phyloP scores from a whole-genome alignment of 306 rosid genomes.

The Begonia loranthoides region DNA sequence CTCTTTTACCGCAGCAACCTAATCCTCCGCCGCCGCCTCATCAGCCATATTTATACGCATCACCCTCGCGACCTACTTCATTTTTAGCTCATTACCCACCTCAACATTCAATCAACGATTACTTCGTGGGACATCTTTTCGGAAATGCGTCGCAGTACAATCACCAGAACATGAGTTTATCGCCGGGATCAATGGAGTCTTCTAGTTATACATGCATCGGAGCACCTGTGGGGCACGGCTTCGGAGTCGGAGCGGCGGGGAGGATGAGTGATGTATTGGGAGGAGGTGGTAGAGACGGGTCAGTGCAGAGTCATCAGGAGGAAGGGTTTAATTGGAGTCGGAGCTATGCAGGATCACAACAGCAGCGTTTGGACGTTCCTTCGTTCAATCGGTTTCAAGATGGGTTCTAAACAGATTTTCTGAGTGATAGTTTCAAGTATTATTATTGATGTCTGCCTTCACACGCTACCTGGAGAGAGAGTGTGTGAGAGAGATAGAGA shows the following conservation, averaged over 20 bases:
- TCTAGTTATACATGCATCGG: constrained; percentile 63
- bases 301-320: constrained; percentile 15
- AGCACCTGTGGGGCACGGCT: constrained; percentile 69
- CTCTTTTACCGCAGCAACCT: constrained; percentile 20
- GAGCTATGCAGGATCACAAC: too few relatives aligned
- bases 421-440: constrained; percentile 12
- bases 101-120: constrained; percentile 22
- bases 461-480: constrained; percentile 25
- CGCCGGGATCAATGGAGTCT: constrained; percentile 8
- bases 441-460: constrained; percentile 16
- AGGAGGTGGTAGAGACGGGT: constrained; percentile 28
- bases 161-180: constrained; percentile 19
- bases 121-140: constrained; percentile 64
- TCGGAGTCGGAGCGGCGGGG: constrained; percentile 4
- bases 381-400: constrained; percentile 87
- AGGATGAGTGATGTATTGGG: background rate
- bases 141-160: background rate
- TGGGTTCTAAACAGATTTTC: constrained; percentile 41
- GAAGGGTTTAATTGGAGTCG: too few relatives aligned
- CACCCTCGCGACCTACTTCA: constrained; percentile 35
- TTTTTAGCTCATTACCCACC: constrained; percentile 32
- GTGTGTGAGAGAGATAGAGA: constrained; percentile 23
- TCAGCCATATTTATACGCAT: constrained; percentile 40
- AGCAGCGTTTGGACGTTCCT: constrained; percentile 29
- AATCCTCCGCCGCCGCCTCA: constrained; percentile 16